Base-by-base conservation (phyloP, 129 eudicot genomes). In the Arctium minus region DNA sequence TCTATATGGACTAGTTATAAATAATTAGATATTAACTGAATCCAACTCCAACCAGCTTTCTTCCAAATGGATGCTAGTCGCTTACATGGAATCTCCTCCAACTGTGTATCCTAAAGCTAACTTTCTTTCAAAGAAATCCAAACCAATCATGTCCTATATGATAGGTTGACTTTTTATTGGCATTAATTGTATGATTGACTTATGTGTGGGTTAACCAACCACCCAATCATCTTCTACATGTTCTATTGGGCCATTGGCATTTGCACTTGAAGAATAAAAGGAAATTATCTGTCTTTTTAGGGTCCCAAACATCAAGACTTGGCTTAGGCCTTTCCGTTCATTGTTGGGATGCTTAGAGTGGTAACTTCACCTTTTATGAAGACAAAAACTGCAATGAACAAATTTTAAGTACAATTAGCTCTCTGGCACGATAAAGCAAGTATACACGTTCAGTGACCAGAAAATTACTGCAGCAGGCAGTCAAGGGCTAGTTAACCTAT, bases 21-120 rank as follows among this genome's bases (percentile, higher is more conserved):
- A 76, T 3, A 36, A 36, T 36, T 36, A 36, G 4, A 38, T 31
- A 53, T 33, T n/a, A 77, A 60, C 33, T 40, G 13, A 77, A 56
- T 22, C 80, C 40, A 77, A 77, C 50, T 53, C 50, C 18, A 64
- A 3, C 65, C 33, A 78, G 60, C 40, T 22, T 38, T 67, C 37
- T 40, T 69, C 64, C 75, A 69, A 30, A 80, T 40, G 36, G 15
- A 71, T 70, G 46, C 29, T n/a, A n/a, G 70, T 70, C 70, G 48
- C 77, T 72, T 80, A 48, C 8, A 32, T 42, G 62, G 75, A 80
- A 31, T 50, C n/a, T 32, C 73, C 40, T 48, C 38, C 82, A 64
- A 60, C 10, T 27, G 73, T 65, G 29, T 70, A 68, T 10, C 12
- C 82, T 79, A 40, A 78, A 29, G 65, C n/a, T 38, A 68, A 53